Evolutionary conservation across 495 filamentous ascomycete genomes (phyloP).

Genomic region (Lentithecium fluviatile): DNA sequence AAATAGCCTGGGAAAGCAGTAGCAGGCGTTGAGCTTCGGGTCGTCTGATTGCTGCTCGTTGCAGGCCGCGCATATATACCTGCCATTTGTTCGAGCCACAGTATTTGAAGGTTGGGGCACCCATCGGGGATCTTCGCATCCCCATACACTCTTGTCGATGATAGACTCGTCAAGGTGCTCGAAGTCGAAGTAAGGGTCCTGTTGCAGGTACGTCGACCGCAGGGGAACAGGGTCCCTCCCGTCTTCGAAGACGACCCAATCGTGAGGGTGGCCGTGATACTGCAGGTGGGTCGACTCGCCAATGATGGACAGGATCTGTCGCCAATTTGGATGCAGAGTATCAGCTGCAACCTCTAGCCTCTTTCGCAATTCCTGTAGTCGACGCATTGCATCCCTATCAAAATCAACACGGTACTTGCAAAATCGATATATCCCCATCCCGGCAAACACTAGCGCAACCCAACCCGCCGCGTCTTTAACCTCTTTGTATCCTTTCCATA

Average conservation of each 20-base stretch:
- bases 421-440: slow-evolving; percentile 42
- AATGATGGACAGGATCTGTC: slow-evolving; percentile 27
- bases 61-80: slow-evolving; percentile 34
- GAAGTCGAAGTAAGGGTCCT: slow-evolving; percentile 35
- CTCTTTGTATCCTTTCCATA: slow-evolving; percentile 42
- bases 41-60: slow-evolving; percentile 37
- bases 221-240: slow-evolving; percentile 34
- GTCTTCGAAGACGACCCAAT: slow-evolving; percentile 34
- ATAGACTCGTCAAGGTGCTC: slow-evolving; percentile 35
- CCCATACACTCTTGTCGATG: slow-evolving; percentile 39
- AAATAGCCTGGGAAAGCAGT: slow-evolving; percentile 32
- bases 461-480: slow-evolving; percentile 40
- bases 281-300: slow-evolving; percentile 17
- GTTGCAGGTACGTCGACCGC: slow-evolving; percentile 37
- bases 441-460: slow-evolving; percentile 43
- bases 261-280: slow-evolving; percentile 40
- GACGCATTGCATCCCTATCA: slow-evolving; percentile 35
- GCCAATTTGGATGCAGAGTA: slow-evolving; percentile 42
- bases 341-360: slow-evolving; percentile 43
- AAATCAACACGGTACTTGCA: slow-evolving; percentile 44
- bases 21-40: slow-evolving; percentile 33
- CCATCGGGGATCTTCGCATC: slow-evolving; percentile 36
- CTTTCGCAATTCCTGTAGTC: slow-evolving; percentile 29
- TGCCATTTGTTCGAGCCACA: background rate
- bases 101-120: background rate